Evolutionary conservation across 805 yeast genomes (phyloP).

Genomic region (Teunomyces aglyptinius): DNA sequence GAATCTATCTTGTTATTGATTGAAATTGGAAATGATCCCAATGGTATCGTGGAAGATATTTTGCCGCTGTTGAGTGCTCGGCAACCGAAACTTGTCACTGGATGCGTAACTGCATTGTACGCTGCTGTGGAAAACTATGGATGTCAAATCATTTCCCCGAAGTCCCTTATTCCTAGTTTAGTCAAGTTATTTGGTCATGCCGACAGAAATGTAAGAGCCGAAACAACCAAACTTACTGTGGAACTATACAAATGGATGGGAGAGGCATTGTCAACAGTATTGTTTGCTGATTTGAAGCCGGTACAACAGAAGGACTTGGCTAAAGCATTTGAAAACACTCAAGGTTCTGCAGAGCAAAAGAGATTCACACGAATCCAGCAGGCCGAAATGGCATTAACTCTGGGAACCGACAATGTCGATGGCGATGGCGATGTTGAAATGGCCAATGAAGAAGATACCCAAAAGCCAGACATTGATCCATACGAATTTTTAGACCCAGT

Average conservation of each 20-base stretch:
- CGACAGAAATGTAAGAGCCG: conserved; percentile 81
- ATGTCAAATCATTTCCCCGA: conserved; percentile 55
- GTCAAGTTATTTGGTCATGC: conserved; percentile 79
- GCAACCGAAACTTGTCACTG: conserved; percentile 77
- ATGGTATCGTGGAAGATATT: conserved; percentile 63
- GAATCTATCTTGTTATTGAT: conserved; percentile 62
- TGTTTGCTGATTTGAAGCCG: conserved; percentile 77
- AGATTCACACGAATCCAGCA: conserved; percentile 57
- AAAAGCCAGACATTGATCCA: conserved; percentile 48
- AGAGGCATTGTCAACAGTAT: conserved; percentile 50
- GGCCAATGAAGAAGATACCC: conserved; percentile 22
- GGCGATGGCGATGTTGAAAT: conserved; percentile 25
- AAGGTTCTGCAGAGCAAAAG: conserved; percentile 47
- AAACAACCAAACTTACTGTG: conserved; percentile 65
- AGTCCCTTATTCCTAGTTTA: conserved; percentile 53
- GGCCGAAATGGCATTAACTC: conserved; percentile 23
- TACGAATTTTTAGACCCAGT: conserved; percentile 70
- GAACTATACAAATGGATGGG: conserved; percentile 77
- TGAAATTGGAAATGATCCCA: conserved; percentile 61
- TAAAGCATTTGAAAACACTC: conserved; percentile 58
- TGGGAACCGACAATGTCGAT: not conserved
- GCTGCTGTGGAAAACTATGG: conserved; percentile 64
- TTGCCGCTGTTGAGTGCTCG: conserved; percentile 59
- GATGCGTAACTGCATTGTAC: conserved; percentile 54
- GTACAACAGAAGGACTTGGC: conserved; percentile 85